Percentiles rank a stretch among this genome's conserved stretches.
These are phyloP conservation scores for Borealophlyctis nickersoniae DNA, from an alignment of 192 early-diverging fungal species.

Conservation along the genomic window DNA sequence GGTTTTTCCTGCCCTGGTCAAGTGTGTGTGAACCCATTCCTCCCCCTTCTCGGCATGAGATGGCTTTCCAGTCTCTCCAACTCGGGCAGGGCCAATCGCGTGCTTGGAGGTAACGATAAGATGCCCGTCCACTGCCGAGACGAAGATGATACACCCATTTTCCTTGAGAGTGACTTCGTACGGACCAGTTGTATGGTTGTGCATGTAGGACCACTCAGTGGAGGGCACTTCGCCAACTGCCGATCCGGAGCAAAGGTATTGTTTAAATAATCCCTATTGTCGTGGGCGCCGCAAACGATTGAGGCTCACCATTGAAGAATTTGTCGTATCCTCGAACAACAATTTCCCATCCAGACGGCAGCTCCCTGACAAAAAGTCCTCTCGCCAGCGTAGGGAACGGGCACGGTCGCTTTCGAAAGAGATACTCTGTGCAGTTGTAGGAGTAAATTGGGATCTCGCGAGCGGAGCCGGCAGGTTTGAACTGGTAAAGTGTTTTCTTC, in stretches of 20 bases:
- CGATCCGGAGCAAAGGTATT: too few species aligned
- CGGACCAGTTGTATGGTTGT: slow-evolving; percentile 67
- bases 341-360: slow-evolving; percentile 50
- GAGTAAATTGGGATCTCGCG: slow-evolving; percentile 6
- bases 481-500: slow-evolving; percentile 6
- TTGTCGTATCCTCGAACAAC: slow-evolving; percentile 93
- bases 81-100: slow-evolving; percentile 38
- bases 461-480: not conserved
- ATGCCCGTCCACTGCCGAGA: slow-evolving; percentile 59
- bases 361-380: slow-evolving; percentile 75
- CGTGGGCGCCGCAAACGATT: too few species aligned
- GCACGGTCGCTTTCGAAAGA: slow-evolving; percentile 13
- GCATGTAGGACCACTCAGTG: slow-evolving; percentile 54
- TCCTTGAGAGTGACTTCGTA: slow-evolving; percentile 94
- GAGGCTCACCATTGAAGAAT: slow-evolving; percentile 78
- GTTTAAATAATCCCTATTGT: too few species aligned
- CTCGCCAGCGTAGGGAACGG: slow-evolving; percentile 72
- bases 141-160: slow-evolving; percentile 94
- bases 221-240: slow-evolving; percentile 24
- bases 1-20: slow-evolving; percentile 54
- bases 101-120: slow-evolving; percentile 92
- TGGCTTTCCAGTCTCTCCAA: slow-evolving; percentile 20
- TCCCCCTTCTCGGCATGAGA: slow-evolving; percentile 64
- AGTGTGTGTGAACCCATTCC: slow-evolving; percentile 70
- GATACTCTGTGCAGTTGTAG: slow-evolving; percentile 23